Evolutionary conservation across 495 filamentous ascomycete genomes (phyloP).

Genomic region (Penicillium diatomitis): DNA sequence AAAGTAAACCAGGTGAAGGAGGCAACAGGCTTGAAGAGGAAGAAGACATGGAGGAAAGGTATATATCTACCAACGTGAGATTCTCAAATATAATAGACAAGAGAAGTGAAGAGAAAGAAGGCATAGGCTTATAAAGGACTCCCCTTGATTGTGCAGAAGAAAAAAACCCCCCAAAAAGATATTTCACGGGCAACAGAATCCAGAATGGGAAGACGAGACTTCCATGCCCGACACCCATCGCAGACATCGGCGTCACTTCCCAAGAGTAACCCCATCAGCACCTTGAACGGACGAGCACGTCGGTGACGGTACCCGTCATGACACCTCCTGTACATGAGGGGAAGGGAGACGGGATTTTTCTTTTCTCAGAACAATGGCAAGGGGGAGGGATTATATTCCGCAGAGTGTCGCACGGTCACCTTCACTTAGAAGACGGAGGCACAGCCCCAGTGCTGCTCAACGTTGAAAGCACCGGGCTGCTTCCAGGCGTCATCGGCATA

Average conservation of each 20-base stretch:
- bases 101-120: constrained; percentile 11
- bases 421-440: constrained; percentile 40
- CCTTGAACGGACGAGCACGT: too few species aligned
- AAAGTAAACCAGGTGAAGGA: constrained; percentile 22
- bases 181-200: too few species aligned
- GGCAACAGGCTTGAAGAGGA: constrained; percentile 21
- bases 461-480: constrained; percentile 52
- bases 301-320: constrained; percentile 3
- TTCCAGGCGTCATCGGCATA: constrained; percentile 81
- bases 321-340: constrained; percentile 28
- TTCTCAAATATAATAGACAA: constrained; percentile 24
- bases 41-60: constrained; percentile 27
- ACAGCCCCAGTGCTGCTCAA: constrained; percentile 76
- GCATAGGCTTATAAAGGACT: neutral
- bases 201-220: too few species aligned
- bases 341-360: neutral
- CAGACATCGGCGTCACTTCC: too few species aligned
- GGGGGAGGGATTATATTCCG: neutral
- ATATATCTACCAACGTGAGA: constrained; percentile 27
- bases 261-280: too few species aligned
- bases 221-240: too few species aligned
- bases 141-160: too few species aligned
- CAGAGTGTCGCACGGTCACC: constrained; percentile 1
- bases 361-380: neutral
- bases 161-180: too few species aligned